These are phyloP conservation scores for Phytophthora rubi DNA, from an alignment of 352 stramenopile species.

Conservation along the genomic window DNA sequence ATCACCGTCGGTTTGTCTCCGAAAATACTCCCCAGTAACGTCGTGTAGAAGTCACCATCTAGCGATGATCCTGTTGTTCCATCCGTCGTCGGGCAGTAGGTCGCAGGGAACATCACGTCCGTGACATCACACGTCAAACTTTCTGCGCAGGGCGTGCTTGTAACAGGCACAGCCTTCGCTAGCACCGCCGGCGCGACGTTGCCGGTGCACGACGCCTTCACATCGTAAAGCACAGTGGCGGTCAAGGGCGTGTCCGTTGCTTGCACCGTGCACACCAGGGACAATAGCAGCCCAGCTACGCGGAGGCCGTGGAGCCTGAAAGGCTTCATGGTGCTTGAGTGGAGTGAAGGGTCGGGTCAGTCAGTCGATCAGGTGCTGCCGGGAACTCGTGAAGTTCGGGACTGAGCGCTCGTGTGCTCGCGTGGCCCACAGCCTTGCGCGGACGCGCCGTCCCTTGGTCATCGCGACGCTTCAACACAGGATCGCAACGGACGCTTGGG, in stretches of 20 bases:
- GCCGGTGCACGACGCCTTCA: background rate
- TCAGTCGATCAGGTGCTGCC: conserved; percentile 6
- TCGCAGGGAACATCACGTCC: background rate
- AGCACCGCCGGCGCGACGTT: background rate
- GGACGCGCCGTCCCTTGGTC: background rate
- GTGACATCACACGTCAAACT: background rate
- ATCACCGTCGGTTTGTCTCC: background rate
- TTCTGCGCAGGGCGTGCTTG: background rate
- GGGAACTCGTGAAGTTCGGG: conserved; percentile 3
- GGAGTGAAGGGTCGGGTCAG: conserved; percentile 1
- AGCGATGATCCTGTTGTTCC: background rate
- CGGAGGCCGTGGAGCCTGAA: background rate
- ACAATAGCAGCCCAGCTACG: background rate
- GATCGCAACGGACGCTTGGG: background rate
- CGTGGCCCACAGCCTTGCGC: background rate
- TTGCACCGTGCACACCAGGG: background rate
- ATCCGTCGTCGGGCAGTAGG: background rate
- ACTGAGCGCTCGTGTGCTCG: background rate
- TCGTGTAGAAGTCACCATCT: background rate
- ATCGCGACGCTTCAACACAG: background rate
- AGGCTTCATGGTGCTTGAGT: background rate
- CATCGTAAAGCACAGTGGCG: background rate
- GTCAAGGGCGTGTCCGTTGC: background rate
- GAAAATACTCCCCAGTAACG: background rate
- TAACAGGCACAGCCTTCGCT: background rate